Base-by-base conservation (phyloP, 2,329 filamentous ascomycete genomes). In the Phyllosticta capitalensis region DNA sequence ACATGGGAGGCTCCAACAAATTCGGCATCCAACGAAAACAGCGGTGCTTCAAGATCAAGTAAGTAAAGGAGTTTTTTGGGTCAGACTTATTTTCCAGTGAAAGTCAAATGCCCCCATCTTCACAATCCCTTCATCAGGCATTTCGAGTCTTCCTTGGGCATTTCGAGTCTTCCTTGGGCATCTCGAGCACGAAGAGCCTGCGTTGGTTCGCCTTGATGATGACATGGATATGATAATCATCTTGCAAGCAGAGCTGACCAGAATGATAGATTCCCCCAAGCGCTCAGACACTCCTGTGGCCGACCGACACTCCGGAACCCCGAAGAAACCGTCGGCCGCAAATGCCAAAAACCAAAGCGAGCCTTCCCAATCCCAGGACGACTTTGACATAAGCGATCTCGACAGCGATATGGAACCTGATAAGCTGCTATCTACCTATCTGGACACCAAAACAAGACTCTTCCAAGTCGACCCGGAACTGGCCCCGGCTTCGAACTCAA, bases 361-460 rank as follows among this genome's bases (percentile, higher is more conserved):
- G 14, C 21, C 58, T 28, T 26, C 33, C 7, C 45, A 20, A 20
- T 5, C 52, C 5, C 38, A 56, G 24, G 58, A 56, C 12, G 73
- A 75, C 57, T 59, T 74, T 5, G 65, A 74, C 21, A 73, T 79
- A 57, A 79, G 76, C 64, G 78, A 80, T 64, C 64, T 79, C 5
- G 78, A 78, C 21, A 79, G 77, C 62, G 78, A 80, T 61, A 64
- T 78, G 2, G 78, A 80, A 48, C 74, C 76, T 3, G 77, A 80
- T 45, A 74, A 79, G 60, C 71, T 80, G 19, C 78, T 92, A 24
- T 85, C 89, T 0, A 83, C 84, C 61, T 97, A 92, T 72, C 67
- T 99, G 20, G 83, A 86, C 17, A 82, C 89, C 19, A 92, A 90
- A 72, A 77, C 81, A 10, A 73, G 71, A 53, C 66, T 80, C 1